Evolutionary conservation across 2,329 filamentous ascomycete species (phyloP), one percentile per base, ranked within the genome.

Genomic region (Fusarium acutatum): DNA sequence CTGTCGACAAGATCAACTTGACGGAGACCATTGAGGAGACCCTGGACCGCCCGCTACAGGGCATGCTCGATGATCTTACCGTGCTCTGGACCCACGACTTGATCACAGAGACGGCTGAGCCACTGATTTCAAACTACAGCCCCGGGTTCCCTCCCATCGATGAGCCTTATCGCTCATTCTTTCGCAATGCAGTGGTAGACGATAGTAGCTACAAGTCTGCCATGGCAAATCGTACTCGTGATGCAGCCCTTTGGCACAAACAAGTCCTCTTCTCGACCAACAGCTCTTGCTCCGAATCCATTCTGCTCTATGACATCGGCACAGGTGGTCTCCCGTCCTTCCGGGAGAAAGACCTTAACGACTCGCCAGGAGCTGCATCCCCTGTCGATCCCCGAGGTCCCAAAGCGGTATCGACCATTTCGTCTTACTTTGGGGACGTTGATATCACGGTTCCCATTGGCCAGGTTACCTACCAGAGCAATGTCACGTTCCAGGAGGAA

Each of bases 31-130:
- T 53, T 5, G 34, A 53, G 14, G 4, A 38, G 1, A 53, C 50
- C 1, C 7, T 53, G 0, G 20, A 13, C 4, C 34, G 50, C 2
- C 50, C 50, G 0, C 2, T 53, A 0, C 34, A 38, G 24, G 50
- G 24, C 18, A 53, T 53, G 24, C 50, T 53, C 5, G 14, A 53
- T 0, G 50, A 53, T 8, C 50, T 53, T 0, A 28, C 13, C 0
- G 24, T 53, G 1, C 34, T 53, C 1, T 53, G 50, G 50, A 38
- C 34, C 0, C 50, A 53, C 4, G 34, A 53, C 4, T 10, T 53
- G 34, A 28, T 53, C 34, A 53, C 34, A 0, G 50, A 53, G 32
- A 53, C 34, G 5, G 50, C 50, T 1, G n/a, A 53, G 0, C 50
- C 50, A 53, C 20, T 53, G 3, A n/a, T 38, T 13, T 22, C 34